Percentiles rank a stretch among this genome's conserved stretches.
Conservation (phyloP, 108 stramenopile genomes). For the Phaeodactylum tricornutum region DNA sequence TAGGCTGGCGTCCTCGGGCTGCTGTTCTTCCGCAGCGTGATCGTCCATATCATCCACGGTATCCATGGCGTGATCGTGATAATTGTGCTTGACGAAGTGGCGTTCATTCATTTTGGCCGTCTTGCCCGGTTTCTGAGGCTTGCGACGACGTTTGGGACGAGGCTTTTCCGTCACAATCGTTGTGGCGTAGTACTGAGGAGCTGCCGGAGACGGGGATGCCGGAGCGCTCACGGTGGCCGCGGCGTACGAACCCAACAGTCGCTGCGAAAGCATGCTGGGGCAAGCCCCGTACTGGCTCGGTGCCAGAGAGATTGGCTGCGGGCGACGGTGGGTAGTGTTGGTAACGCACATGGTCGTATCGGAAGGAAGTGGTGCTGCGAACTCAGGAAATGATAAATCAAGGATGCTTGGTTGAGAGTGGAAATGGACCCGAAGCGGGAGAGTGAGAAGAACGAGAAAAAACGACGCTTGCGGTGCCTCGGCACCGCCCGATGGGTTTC, state of each 20-base stretch:
- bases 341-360: slow-evolving; percentile 34
- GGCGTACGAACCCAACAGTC: slow-evolving; percentile 11
- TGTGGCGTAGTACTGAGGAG: not conserved
- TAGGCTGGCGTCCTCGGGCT: slow-evolving; percentile 6
- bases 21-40: not conserved
- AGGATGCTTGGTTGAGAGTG: no score
- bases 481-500: no score
- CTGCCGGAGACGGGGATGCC: not conserved
- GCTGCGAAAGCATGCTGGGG: no score
- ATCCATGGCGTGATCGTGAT: slow-evolving; percentile 52
- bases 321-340: slow-evolving; percentile 21
- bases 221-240: not conserved
- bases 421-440: no score
- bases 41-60: slow-evolving; percentile 18
- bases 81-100: slow-evolving; percentile 67
- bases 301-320: slow-evolving; percentile 9
- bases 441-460: no score
- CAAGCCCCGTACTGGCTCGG: no score
- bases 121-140: slow-evolving; percentile 67
- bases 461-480: no score
- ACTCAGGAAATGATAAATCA: no score
- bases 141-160: slow-evolving; percentile 42
- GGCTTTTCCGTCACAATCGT: slow-evolving; percentile 14
- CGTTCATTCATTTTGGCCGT: slow-evolving; percentile 58
- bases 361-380: no score